These are phyloP conservation scores for Fusarium coicis DNA, from an alignment of 2,329 filamentous ascomycete species.

Conservation along the genomic window DNA sequence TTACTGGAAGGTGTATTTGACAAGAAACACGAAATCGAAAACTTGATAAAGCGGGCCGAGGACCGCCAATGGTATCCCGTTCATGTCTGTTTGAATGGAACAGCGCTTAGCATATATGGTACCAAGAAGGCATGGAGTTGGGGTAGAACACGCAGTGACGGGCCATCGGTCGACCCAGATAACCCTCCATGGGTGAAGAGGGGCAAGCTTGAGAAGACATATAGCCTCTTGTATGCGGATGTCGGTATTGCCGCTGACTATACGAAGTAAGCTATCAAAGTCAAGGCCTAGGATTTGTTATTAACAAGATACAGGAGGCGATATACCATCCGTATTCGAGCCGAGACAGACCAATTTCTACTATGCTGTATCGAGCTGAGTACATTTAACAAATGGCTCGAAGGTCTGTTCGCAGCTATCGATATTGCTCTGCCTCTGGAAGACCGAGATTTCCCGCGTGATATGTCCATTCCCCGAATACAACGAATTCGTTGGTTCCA, in stretches of 20 bases:
- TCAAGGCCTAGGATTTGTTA: background rate
- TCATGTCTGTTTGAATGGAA: slow-evolving; percentile 74
- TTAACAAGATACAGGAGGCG: slow-evolving; percentile 56
- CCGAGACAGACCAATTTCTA: slow-evolving; percentile 79
- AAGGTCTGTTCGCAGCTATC: slow-evolving; percentile 76
- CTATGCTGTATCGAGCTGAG: slow-evolving; percentile 73
- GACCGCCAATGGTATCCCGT: slow-evolving; percentile 73
- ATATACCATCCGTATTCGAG: slow-evolving; percentile 76
- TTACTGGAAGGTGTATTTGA: slow-evolving; percentile 67
- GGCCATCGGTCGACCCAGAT: slow-evolving; percentile 61
- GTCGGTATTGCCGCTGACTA: slow-evolving; percentile 80
- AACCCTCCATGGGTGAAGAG: slow-evolving; percentile 63
- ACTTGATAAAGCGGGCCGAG: slow-evolving; percentile 70
- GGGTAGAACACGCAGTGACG: slow-evolving; percentile 60
- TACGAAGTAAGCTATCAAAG: slow-evolving; percentile 65
- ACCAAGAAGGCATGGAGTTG: slow-evolving; percentile 68
- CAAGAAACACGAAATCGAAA: slow-evolving; percentile 74
- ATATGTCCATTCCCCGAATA: slow-evolving; percentile 70
- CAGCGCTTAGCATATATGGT: slow-evolving; percentile 72
- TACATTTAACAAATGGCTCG: slow-evolving; percentile 75
- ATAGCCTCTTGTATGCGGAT: slow-evolving; percentile 79
- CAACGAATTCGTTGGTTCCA: slow-evolving; percentile 64
- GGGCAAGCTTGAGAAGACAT: slow-evolving; percentile 71
- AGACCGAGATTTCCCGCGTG: slow-evolving; percentile 72
- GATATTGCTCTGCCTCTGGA: slow-evolving; percentile 77